Conservation (phyloP, 2,329 filamentous ascomycete species). For the Aspergillus piperis region DNA sequence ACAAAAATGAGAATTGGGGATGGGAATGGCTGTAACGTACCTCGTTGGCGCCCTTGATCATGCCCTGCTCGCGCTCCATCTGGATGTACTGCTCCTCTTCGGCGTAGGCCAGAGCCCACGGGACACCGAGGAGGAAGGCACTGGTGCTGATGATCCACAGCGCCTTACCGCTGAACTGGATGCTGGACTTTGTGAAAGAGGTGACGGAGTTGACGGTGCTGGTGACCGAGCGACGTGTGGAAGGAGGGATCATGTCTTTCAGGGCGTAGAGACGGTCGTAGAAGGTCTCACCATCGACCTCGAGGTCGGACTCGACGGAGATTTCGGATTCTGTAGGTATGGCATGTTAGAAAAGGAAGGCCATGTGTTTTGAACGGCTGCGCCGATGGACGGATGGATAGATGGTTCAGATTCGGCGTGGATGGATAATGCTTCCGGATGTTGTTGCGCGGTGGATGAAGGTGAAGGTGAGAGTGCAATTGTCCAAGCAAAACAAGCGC, state of each 20-base stretch:
- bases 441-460: constrained; percentile 56
- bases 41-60: constrained; percentile 89
- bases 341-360: not conserved
- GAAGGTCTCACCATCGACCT: constrained; percentile 59
- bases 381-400: not conserved
- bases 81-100: constrained; percentile 97
- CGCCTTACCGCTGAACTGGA: constrained; percentile 74
- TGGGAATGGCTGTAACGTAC: constrained; percentile 44
- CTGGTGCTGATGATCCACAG: constrained; percentile 90
- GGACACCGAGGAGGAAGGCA: constrained; percentile 84
- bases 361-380: not conserved
- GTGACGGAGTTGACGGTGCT: constrained; percentile 55
- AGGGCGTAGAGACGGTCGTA: constrained; percentile 71
- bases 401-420: constrained; percentile 4
- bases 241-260: constrained; percentile 74
- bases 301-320: constrained; percentile 73
- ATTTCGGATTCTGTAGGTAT: constrained; percentile 70
- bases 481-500: not conserved
- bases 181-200: constrained; percentile 48
- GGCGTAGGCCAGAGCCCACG: constrained; percentile 86
- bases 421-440: constrained; percentile 11
- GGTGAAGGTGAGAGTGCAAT: not conserved
- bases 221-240: constrained; percentile 68
- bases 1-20: not conserved
- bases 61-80: constrained; percentile 96